These are phyloP conservation scores for Piloderma croceum DNA, from an alignment of 768 basidiomycete genomes.

Conservation along the genomic window DNA sequence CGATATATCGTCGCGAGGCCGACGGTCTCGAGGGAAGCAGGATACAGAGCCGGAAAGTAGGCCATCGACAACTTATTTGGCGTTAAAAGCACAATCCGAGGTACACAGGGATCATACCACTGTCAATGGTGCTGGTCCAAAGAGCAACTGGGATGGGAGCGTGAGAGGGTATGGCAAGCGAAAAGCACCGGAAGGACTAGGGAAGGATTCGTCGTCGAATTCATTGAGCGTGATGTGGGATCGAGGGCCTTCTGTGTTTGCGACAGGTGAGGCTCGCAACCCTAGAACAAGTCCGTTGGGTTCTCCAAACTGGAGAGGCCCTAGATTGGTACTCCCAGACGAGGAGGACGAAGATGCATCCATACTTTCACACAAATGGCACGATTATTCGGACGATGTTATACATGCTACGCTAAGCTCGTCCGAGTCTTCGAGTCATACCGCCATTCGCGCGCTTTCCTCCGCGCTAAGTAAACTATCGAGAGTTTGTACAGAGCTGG, in stretches of 20 bases:
- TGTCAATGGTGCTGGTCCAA: slow-evolving; percentile 21
- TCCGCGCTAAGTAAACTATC: slow-evolving; percentile 57
- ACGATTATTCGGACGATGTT: slow-evolving; percentile 69
- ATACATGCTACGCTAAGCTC: slow-evolving; percentile 43
- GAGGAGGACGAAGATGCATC: slow-evolving; percentile 31
- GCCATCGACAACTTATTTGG: slow-evolving; percentile 51
- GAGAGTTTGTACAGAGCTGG: slow-evolving; percentile 55
- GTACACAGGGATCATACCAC: slow-evolving; percentile 26
- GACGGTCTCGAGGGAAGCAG: slow-evolving; percentile 40
- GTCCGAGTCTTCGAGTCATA: slow-evolving; percentile 54
- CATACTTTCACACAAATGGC: slow-evolving; percentile 69
- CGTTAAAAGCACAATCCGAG: slow-evolving; percentile 58
- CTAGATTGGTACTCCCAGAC: slow-evolving; percentile 30
- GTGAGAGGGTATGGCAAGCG: slow-evolving; percentile 50
- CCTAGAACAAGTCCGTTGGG: slow-evolving; percentile 9
- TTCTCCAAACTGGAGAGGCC: slow-evolving; percentile 14
- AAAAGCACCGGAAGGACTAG: slow-evolving; percentile 16
- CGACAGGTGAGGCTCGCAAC: slow-evolving; percentile 37
- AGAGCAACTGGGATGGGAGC: slow-evolving; percentile 45
- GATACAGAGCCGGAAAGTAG: slow-evolving; percentile 18
- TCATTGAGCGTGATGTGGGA: slow-evolving; percentile 41
- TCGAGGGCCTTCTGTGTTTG: slow-evolving; percentile 32
- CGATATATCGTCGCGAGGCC: slow-evolving; percentile 40
- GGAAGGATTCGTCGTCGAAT: slow-evolving; percentile 27
- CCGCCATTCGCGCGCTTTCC: slow-evolving; percentile 64